phyloP scores from a whole-genome alignment of 2,329 filamentous ascomycete species.

The Diplodia sapinea region DNA sequence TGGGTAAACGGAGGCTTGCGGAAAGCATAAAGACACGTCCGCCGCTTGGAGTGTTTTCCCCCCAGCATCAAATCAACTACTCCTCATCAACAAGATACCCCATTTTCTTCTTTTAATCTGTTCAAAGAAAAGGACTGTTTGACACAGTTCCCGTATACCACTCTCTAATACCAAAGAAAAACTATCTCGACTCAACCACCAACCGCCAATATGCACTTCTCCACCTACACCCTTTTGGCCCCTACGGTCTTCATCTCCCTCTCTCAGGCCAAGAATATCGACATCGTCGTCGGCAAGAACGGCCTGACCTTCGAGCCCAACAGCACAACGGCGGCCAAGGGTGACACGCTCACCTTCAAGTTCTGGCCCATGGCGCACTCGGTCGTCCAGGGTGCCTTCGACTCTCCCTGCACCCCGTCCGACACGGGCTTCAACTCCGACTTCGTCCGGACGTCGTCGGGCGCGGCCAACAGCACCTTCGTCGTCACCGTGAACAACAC shows the following conservation, averaged over 20 bases:
- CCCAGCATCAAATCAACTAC: slow-evolving; percentile 21
- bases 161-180: neutral
- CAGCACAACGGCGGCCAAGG: slow-evolving; percentile 43
- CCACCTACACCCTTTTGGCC: slow-evolving; percentile 11
- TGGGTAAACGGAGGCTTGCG: slow-evolving; percentile 10
- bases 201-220: slow-evolving; percentile 29
- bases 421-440: slow-evolving; percentile 47
- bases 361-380: slow-evolving; percentile 51
- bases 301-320: slow-evolving; percentile 45
- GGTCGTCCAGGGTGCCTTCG: slow-evolving; percentile 46
- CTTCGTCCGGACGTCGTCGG: slow-evolving; percentile 41
- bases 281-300: slow-evolving; percentile 42
- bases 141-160: slow-evolving; percentile 22
- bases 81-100: slow-evolving; percentile 11
- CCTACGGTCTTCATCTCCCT: slow-evolving; percentile 39
- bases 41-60: slow-evolving; percentile 14
- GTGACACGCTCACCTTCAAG: slow-evolving; percentile 47
- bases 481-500: slow-evolving; percentile 46
- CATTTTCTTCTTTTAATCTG: slow-evolving; percentile 16
- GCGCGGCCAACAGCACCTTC: slow-evolving; percentile 41
- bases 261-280: slow-evolving; percentile 43
- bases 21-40: slow-evolving; percentile 19
- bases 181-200: neutral
- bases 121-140: slow-evolving; percentile 23
- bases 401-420: slow-evolving; percentile 43